phyloP scores from a whole-genome alignment of 2,329 filamentous ascomycete species.

The Trichoderma sp. region DNA sequence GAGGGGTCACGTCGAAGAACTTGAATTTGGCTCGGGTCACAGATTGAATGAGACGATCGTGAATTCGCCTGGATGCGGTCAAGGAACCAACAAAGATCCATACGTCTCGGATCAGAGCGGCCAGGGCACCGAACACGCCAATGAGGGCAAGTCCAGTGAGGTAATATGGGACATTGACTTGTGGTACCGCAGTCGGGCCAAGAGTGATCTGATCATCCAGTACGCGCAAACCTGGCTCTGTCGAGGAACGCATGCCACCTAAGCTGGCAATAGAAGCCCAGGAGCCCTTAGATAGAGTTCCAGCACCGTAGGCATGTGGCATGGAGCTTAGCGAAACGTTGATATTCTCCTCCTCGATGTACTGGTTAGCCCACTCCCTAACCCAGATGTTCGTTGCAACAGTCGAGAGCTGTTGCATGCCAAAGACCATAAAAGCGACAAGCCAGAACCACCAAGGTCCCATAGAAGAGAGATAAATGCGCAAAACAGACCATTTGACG shows the following conservation, averaged over 20 bases:
- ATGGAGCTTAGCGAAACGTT: slow-evolving; percentile 25
- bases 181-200: slow-evolving; percentile 34
- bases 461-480: slow-evolving; percentile 85
- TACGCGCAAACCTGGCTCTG: neutral
- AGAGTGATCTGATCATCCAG: slow-evolving; percentile 21
- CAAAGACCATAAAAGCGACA: slow-evolving; percentile 71
- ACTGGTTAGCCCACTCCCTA: slow-evolving; percentile 90
- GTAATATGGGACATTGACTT: slow-evolving; percentile 82
- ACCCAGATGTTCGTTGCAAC: slow-evolving; percentile 95
- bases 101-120: slow-evolving; percentile 78
- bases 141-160: slow-evolving; percentile 78
- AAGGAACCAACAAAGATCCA: slow-evolving; percentile 93
- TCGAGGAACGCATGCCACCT: slow-evolving; percentile 27
- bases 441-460: slow-evolving; percentile 97
- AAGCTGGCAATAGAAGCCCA: slow-evolving; percentile 42
- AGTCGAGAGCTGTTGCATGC: slow-evolving; percentile 77
- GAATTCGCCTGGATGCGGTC: slow-evolving; percentile 80
- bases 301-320: slow-evolving; percentile 28
- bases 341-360: slow-evolving; percentile 51
- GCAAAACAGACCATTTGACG: slow-evolving; percentile 83
- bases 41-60: slow-evolving; percentile 71
- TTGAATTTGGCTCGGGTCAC: slow-evolving; percentile 90
- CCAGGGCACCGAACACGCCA: slow-evolving; percentile 71
- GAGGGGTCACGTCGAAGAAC: slow-evolving; percentile 94
- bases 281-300: slow-evolving; percentile 30